Percentiles rank a stretch among this genome's conserved stretches.
Evolutionary conservation across 2,329 filamentous ascomycete genomes (phyloP).

Genomic region (Clonostachys sp.): DNA sequence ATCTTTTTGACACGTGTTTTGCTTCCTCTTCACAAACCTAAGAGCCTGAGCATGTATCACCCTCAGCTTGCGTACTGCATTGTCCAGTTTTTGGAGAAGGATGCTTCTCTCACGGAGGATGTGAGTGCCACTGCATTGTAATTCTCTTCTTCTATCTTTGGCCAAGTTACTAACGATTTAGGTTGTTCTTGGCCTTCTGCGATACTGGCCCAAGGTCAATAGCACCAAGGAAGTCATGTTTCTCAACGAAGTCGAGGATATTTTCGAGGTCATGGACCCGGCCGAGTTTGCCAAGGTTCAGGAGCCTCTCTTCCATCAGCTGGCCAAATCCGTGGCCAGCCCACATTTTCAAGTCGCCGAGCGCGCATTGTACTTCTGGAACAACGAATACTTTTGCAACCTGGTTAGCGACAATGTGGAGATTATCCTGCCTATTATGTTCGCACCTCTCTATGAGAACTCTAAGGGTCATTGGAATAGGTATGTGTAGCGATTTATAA

Average conservation of each 20-base stretch:
- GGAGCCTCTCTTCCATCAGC: conserved; percentile 92
- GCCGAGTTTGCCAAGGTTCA: conserved; percentile 98
- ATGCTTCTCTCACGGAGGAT: conserved; percentile 94
- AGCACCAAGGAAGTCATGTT: conserved; percentile 99
- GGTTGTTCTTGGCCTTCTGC: conserved; percentile 89
- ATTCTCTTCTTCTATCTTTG: neutral
- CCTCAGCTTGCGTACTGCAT: conserved; percentile 98
- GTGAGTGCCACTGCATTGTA: conserved; percentile 38
- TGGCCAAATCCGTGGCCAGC: conserved; percentile 96
- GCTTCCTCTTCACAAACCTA: conserved; percentile 94
- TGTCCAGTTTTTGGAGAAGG: conserved; percentile 97
- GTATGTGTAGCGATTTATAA: conserved; percentile 38
- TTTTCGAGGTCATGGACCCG: conserved; percentile 99
- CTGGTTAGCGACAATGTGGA: conserved; percentile 98
- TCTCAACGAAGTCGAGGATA: conserved; percentile 97
- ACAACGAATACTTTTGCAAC: conserved; percentile 99
- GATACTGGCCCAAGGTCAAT: conserved; percentile 99
- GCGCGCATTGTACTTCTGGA: conserved; percentile 98
- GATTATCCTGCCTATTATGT: conserved; percentile 98
- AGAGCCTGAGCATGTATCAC: conserved; percentile 99
- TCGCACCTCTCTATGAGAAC: conserved; percentile 95
- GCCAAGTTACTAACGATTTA: conserved; percentile 24
- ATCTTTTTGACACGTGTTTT: conserved; percentile 92
- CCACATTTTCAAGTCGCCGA: conserved; percentile 99
- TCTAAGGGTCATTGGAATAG: conserved; percentile 99